Percentiles rank a stretch among this genome's conserved stretches.
Conservation (phyloP, 805 yeast genomes). For the Ascoidea tarda region DNA sequence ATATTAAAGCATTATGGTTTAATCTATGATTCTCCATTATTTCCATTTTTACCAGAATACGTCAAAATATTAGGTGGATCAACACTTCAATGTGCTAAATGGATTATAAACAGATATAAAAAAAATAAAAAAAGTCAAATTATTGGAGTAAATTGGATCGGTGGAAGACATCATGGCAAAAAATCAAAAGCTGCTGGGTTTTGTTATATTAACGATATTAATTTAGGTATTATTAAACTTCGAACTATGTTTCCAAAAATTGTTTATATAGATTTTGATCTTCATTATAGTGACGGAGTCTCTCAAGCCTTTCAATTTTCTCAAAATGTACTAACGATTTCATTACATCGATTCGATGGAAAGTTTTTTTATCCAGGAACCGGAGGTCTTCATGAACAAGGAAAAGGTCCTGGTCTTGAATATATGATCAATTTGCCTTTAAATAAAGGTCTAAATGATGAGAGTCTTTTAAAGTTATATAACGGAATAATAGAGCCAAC, state of each 20-base stretch:
- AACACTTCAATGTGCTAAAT: constrained; percentile 21
- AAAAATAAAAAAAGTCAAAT: constrained; percentile 10
- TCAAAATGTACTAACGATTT: constrained; percentile 41
- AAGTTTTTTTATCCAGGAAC: constrained; percentile 64
- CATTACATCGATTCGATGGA: constrained; percentile 46
- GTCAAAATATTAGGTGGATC: constrained; percentile 23
- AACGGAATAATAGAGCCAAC: constrained; percentile 28
- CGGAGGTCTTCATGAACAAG: constrained; percentile 28
- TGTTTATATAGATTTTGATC: constrained; percentile 55
- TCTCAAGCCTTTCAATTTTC: constrained; percentile 47
- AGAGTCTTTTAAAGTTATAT: constrained; percentile 22
- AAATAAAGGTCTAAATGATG: constrained; percentile 40
- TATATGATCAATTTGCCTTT: constrained; percentile 40
- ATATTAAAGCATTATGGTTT: constrained; percentile 18
- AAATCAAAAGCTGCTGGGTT: constrained; percentile 48
- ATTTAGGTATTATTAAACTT: constrained; percentile 36
- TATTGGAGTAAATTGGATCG: constrained; percentile 58
- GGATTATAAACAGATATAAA: constrained; percentile 10
- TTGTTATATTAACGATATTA: constrained; percentile 62
- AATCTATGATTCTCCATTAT: constrained; percentile 27
- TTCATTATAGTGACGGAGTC: constrained; percentile 78
- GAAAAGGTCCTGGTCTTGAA: constrained; percentile 23
- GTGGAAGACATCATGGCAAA: constrained; percentile 64
- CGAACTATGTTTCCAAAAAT: constrained; percentile 31
- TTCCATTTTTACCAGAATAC: constrained; percentile 24